These are phyloP conservation scores for Paraglomus brasilianum DNA, from an alignment of 192 early-diverging fungal species.

Conservation along the genomic window DNA sequence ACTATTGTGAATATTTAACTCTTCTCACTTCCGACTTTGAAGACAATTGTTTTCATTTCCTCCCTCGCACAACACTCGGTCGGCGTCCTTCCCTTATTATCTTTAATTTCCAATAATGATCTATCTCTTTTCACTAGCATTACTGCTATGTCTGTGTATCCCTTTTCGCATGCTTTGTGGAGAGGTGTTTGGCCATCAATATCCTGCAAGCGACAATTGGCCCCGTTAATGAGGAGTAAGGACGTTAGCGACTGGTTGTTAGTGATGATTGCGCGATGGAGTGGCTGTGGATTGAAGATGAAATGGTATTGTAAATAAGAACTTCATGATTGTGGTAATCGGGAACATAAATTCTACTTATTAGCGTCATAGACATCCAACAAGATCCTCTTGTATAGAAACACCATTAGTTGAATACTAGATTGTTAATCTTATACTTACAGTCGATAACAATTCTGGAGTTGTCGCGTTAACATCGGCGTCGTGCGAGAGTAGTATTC, in stretches of 20 bases:
- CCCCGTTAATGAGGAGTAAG: not conserved
- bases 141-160: not conserved
- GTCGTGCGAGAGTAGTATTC: conserved; percentile 8
- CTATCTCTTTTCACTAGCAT: not conserved
- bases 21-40: no score
- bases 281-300: conserved; percentile 3
- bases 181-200: conserved; percentile 20
- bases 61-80: not conserved
- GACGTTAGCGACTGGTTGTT: conserved; percentile 1
- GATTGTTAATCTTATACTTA: not conserved
- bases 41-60: not conserved
- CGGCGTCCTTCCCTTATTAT: conserved; percentile 1
- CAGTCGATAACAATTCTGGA: conserved; percentile 25
- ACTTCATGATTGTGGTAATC: no score
- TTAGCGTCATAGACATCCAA: no score
- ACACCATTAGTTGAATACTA: not conserved
- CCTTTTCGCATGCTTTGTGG: conserved; percentile 19
- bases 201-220: conserved; percentile 2
- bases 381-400: not conserved
- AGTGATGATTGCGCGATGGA: conserved; percentile 4
- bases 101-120: conserved; percentile 1
- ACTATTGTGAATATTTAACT: no score
- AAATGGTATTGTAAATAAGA: no score
- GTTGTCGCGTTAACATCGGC: conserved; percentile 10
- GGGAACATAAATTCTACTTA: no score